Base-by-base conservation (phyloP, 768 basidiomycete genomes). In the Saitozyma podzolica region DNA sequence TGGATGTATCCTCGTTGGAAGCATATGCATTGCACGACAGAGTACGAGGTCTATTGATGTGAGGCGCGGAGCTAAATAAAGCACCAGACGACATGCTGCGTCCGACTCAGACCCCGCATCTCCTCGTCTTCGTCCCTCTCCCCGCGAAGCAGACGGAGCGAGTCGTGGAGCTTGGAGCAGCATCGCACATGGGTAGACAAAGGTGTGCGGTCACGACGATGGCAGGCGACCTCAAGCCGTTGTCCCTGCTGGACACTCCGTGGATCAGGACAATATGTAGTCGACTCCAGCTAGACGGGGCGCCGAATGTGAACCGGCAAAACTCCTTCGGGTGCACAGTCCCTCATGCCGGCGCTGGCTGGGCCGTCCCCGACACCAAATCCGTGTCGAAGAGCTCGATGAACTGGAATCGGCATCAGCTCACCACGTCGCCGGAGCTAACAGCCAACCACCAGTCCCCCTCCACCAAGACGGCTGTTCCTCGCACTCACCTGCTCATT, bases 381-480 rank as follows among this genome's bases (percentile, higher is more conserved):
- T 80, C 78, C 53, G 74, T 77, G 59, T 80, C 79, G 54, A 81
- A 81, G 13, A 80, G 70, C 68, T 81, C 80, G 60, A 81, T 80
- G 60, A 81, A 81, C 80, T 81, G 61, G 9, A 29, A 29, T 29
- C 29, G 29, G 11, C 11, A 10, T 54, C 50, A 65, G 59, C 60
- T 59, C 40, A 17, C 29, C 40, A 40, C 45, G 40, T 39, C 17
- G 48, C 8, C 49, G 17, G 50, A 52, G 2, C 16, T 37, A 2
- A 20, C 3, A 11, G 17, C 9, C 3, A 11, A 6, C 9, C 6
- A 1, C 41, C n/a, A 5, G n/a, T 49, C 9, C 7, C 9, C 9
- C 29, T 29, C 29, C 29, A 5, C 2, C 2, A 5, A 29, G 29
- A 29, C 29, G 29, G 5, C 29, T 29, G 29, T 29, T 16, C 9